These are phyloP conservation scores for Cercophora scortea DNA, from an alignment of 495 filamentous ascomycete species.

Conservation along the genomic window DNA sequence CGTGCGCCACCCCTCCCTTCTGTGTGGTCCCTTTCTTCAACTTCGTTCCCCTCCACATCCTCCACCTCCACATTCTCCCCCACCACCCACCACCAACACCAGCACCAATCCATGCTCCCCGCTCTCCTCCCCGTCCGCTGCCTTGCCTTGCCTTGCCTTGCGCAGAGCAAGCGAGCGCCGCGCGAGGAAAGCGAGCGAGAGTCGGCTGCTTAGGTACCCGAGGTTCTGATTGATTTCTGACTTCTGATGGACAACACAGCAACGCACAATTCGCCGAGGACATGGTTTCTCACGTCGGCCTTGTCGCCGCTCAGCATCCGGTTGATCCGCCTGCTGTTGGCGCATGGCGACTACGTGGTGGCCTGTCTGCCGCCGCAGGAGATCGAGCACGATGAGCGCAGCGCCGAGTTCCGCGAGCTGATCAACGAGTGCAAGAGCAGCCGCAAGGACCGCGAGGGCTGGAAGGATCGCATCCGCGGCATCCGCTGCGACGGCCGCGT, in stretches of 20 bases:
- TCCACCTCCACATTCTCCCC: neutral
- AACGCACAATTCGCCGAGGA: conserved; percentile 53
- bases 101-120: neutral
- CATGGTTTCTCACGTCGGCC: conserved; percentile 85
- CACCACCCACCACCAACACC: neutral
- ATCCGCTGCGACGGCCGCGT: conserved; percentile 49
- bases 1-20: conserved; percentile 30
- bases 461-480: conserved; percentile 49
- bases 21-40: neutral
- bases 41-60: neutral
- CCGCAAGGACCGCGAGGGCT: conserved; percentile 46
- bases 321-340: conserved; percentile 65
- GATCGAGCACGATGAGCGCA: conserved; percentile 51
- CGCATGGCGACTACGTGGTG: conserved; percentile 79
- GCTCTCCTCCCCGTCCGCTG: neutral
- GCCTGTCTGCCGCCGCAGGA: conserved; percentile 66
- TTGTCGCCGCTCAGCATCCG: conserved; percentile 69
- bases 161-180: too few relatives aligned
- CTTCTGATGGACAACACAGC: conserved; percentile 37
- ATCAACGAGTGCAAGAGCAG: conserved; percentile 51
- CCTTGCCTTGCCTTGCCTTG: neutral
- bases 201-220: neutral
- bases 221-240: conserved; percentile 2
- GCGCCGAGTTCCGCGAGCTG: conserved; percentile 47
- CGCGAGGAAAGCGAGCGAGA: too few relatives aligned